These are phyloP conservation scores for Tolypocladium cylindrosporum DNA, from an alignment of 2,329 filamentous ascomycete genomes.

Conservation along the genomic window DNA sequence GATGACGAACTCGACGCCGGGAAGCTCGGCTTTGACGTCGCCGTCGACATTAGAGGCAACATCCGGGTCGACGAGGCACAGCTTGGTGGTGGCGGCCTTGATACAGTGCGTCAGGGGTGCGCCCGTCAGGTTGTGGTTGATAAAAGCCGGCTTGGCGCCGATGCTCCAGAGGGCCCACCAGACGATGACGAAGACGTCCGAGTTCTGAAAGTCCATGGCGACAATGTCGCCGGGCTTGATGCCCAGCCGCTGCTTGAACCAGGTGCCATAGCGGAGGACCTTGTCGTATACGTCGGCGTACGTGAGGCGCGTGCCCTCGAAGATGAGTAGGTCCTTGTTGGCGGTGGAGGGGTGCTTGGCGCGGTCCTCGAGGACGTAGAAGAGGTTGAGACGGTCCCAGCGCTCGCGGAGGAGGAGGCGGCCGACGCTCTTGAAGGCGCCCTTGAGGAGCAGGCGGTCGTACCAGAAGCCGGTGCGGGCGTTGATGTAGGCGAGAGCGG, in stretches of 20 bases:
- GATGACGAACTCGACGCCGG: conserved; percentile 47
- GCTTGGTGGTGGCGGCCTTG: conserved; percentile 51
- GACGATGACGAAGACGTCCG: conserved; percentile 65
- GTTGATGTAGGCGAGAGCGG: conserved; percentile 68
- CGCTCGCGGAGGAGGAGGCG: conserved; percentile 37
- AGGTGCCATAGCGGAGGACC: conserved; percentile 62
- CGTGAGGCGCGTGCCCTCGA: conserved; percentile 58
- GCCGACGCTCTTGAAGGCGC: conserved; percentile 35
- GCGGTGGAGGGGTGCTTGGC: conserved; percentile 43
- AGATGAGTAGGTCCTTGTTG: conserved; percentile 53
- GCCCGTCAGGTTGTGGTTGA: conserved; percentile 76
- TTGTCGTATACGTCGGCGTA: conserved; percentile 67
- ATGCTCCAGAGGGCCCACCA: conserved; percentile 74
- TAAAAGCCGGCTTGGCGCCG: conserved; percentile 72
- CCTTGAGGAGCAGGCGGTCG: conserved; percentile 52
- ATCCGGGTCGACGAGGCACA: conserved; percentile 60
- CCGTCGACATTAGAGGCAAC: conserved; percentile 47
- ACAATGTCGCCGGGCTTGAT: conserved; percentile 67
- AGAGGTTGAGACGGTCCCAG: conserved; percentile 55
- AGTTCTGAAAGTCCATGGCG: conserved; percentile 74
- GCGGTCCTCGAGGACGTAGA: conserved; percentile 63
- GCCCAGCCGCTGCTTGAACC: conserved; percentile 55
- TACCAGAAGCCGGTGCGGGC: conserved; percentile 58
- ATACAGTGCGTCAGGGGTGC: conserved; percentile 67
- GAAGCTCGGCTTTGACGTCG: conserved; percentile 41